Evolutionary conservation across 2,329 filamentous ascomycete species (phyloP), one percentile per base, ranked within the genome.

Genomic region (Arthrobotrys pseudoclavata): DNA sequence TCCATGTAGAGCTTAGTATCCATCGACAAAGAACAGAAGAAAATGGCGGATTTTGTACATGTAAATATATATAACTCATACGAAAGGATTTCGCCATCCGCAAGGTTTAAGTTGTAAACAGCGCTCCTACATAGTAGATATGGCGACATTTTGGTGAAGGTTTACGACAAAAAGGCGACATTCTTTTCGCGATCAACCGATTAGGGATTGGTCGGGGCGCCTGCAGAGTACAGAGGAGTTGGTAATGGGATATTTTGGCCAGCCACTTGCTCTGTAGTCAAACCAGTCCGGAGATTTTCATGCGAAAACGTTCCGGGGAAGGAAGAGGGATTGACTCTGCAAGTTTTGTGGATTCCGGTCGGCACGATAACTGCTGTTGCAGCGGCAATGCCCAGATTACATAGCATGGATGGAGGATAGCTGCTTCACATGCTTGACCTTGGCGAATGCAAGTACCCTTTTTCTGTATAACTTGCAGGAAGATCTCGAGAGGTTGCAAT

Each of bases 231-330:
- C 26, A 29, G 26, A 29, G 26, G 3, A 29, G 40, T 45, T 45
- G 18, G 7, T 18, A 2, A 20, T n/a, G 3, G 15, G 12, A 4
- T 42, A 45, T 5, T 45, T 4, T n/a, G 6, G n/a, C n/a, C n/a
- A n/a, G n/a, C n/a, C n/a, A n/a, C n/a, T n/a, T n/a, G n/a, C n/a
- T n/a, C n/a, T n/a, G n/a, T n/a, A n/a, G n/a, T n/a, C n/a, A n/a
- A n/a, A n/a, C n/a, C n/a, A n/a, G n/a, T n/a, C n/a, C n/a, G n/a
- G n/a, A n/a, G n/a, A n/a, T n/a, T n/a, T 57, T 57, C n/a, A 37
- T 42, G 64, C 64, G 64, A 68, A 68, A 68, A 68, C 22, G 26
- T 26, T 47, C 64, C 64, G 64, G 64, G 42, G 37, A 50, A 15
- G 24, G 15, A 13, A 31, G 18, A 20, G 7, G 22, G 52, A 37